A percentile compares a stretch with the other conserved stretches of the same genome.
These are phyloP conservation scores for Gryganskiella cystojenkinii DNA, from an alignment of 192 early-diverging fungal species.

Conservation along the genomic window DNA sequence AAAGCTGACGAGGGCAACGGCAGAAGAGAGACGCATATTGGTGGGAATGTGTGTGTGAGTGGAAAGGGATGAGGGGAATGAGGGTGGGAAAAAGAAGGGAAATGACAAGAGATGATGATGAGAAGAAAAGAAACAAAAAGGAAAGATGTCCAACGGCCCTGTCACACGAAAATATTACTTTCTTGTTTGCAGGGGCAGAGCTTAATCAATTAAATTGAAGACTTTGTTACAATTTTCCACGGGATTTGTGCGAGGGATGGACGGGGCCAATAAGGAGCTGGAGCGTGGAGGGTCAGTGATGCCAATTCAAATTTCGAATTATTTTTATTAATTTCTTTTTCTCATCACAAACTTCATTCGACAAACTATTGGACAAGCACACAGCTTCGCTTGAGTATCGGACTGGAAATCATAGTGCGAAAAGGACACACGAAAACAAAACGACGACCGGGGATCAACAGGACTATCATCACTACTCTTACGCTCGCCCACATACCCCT, in stretches of 20 bases:
- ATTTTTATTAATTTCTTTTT: neutral
- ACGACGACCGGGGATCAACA: too few relatives aligned
- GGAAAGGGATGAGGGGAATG: neutral
- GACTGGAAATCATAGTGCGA: too few relatives aligned
- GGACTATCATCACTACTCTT: conserved; percentile 3
- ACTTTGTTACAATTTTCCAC: too few relatives aligned
- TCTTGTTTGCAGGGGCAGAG: too few relatives aligned
- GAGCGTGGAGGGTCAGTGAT: neutral
- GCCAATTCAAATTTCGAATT: neutral
- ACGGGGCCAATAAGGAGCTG: too few relatives aligned
- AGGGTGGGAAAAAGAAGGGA: conserved; percentile 1
- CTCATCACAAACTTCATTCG: too few relatives aligned
- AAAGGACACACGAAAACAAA: too few relatives aligned
- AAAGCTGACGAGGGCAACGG: conserved; percentile 43
- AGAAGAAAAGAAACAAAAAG: conserved; percentile 8
- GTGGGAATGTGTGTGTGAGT: neutral
- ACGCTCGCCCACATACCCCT: neutral
- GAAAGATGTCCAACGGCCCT: neutral
- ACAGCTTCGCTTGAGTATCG: too few relatives aligned
- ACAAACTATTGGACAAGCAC: too few relatives aligned
- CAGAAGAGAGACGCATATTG: conserved; percentile 51
- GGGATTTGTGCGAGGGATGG: too few relatives aligned
- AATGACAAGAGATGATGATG: conserved; percentile 7
- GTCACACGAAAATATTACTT: too few relatives aligned
- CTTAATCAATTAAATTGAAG: too few relatives aligned